Base-by-base conservation (phyloP, 202 grass and related monocot species). In the Elaeis oleifera region DNA sequence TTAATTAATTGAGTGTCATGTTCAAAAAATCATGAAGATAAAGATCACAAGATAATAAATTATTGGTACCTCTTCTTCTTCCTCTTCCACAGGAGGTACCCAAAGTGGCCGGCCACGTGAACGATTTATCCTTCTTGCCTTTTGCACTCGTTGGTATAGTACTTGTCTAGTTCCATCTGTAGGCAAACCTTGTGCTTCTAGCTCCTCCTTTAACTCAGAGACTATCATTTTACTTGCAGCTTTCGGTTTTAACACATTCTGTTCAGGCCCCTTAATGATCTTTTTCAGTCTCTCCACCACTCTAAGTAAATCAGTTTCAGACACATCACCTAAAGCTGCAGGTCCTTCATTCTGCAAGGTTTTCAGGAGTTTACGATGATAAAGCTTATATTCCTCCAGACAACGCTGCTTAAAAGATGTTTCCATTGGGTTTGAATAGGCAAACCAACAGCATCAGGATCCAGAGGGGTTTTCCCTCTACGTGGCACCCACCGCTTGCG, bases 211-310 rank as follows among this genome's bases (percentile, higher is more conserved):
- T 60, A 96, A 70, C 68, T 96, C 91, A 44, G 84, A 84, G 24
- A 96, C 91, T 72, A 96, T 70, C 91, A 90, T 96, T 83, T 96
- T 96, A 79, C 91, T 96, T 25, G 91, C 91, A 18, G 91, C 91
- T 60, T 96, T 96, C 25, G 91, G 91, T 73, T 88, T 86, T 50
- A 79, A 74, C 72, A 71, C 83, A 84, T 90, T 90, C 64, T 78
- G 89, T 66, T 80, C 81, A 68, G 78, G 76, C 24, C 80, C 83
- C 64, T 67, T 89, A 74, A 88, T 80, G 71, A 96, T 69, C 19
- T 85, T 90, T 74, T 80, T 90, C 53, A 96, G 74, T 65, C 79
- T 80, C 64, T 96, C 87, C 17, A 80, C 54, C 60, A 96, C 83
- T 85, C 84, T 88, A 4, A 79, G 64, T 67, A 90, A 74, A 70